Base-by-base conservation (phyloP, 2,329 filamentous ascomycete genomes). In the Leptographium wingfieldii region DNA sequence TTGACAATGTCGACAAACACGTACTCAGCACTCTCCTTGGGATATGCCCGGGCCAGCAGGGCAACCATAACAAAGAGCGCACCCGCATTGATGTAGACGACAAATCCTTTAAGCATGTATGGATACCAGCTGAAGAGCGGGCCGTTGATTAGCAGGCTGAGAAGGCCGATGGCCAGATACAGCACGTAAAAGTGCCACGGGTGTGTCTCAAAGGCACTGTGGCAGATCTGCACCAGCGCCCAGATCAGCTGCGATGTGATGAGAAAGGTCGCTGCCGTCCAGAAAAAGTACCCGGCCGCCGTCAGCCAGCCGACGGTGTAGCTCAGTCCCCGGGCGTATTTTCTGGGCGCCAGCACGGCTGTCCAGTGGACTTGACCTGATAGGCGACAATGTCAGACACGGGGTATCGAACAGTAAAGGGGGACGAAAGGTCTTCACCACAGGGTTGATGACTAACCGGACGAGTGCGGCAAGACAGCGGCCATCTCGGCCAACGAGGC, bases 401-500 rank as follows among this genome's bases (percentile, higher is more conserved):
- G 22, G 22, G 22, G 22, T 22, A 22, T 22, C 22, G 22, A 22
- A 22, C 22, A 22, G 22, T 1, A 22, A 22, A 22, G 22, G 22
- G 22, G 22, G 22, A n/a, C 3, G 38, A 14, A 33, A 2, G 22
- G 3, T n/a, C 3, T n/a, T 33, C 11, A 16, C 5, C 14, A 9
- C 3, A 6, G 25, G 25, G 14, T 2, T 25, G n/a, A 5, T 6
- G 25, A 51, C 58, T 7, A 3, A 59, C 58, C 58, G 7, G 58
- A 59, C 9, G 58, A 56, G 12, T 59, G 31, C 16, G 58, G 58
- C n/a, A 59, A 14, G 11, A 59, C 58, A 9, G 58, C 33, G 19
- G 58, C 58, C 54, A 60, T 56, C 31, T 60, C 58, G 19, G 58
- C 58, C 9, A 60, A 55, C 22, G 46, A 60, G 54, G 25, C 14